These are phyloP conservation scores for Kwoniella mangroviensis DNA, from an alignment of 768 basidiomycete species.

Conservation along the genomic window DNA sequence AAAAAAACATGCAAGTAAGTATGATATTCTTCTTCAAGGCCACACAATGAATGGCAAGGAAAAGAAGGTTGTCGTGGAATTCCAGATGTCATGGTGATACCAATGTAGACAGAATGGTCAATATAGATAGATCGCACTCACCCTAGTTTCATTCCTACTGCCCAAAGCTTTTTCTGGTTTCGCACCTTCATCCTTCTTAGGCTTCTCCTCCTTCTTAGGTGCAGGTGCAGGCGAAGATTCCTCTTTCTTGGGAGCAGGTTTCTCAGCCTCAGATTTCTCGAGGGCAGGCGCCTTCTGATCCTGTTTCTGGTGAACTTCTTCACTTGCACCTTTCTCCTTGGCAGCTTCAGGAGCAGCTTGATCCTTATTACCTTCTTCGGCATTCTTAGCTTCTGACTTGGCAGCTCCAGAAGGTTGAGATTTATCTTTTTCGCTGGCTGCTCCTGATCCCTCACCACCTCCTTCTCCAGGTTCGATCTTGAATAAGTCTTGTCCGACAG, in stretches of 20 bases:
- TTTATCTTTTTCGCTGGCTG: slow-evolving; percentile 23
- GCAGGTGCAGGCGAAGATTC: slow-evolving; percentile 47
- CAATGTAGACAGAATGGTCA: too few species aligned
- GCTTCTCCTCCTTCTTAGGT: slow-evolving; percentile 54
- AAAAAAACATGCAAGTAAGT: too few species aligned
- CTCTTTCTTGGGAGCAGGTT: slow-evolving; percentile 56
- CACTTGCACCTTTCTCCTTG: slow-evolving; percentile 50
- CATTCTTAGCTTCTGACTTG: slow-evolving; percentile 46
- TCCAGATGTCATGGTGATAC: too few species aligned
- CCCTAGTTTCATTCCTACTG: slow-evolving; percentile 84
- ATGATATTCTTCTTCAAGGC: too few species aligned
- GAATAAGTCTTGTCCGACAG: slow-evolving; percentile 92
- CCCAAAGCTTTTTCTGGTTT: slow-evolving; percentile 59
- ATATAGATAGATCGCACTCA: slow-evolving; percentile 57
- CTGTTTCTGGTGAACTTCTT: slow-evolving; percentile 47
- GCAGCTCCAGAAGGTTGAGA: slow-evolving; percentile 44
- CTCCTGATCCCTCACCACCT: slow-evolving; percentile 53
- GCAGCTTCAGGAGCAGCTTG: slow-evolving; percentile 47
- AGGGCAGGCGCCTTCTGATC: slow-evolving; percentile 44
- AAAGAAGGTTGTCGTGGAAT: too few species aligned
- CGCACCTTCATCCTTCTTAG: slow-evolving; percentile 50
- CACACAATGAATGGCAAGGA: too few species aligned
- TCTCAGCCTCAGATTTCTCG: slow-evolving; percentile 37
- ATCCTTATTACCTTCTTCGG: slow-evolving; percentile 51
- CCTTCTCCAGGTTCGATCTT: slow-evolving; percentile 81